phyloP scores from a whole-genome alignment of 257 asterid genomes.

The Solanum pimpinellifolium region DNA sequence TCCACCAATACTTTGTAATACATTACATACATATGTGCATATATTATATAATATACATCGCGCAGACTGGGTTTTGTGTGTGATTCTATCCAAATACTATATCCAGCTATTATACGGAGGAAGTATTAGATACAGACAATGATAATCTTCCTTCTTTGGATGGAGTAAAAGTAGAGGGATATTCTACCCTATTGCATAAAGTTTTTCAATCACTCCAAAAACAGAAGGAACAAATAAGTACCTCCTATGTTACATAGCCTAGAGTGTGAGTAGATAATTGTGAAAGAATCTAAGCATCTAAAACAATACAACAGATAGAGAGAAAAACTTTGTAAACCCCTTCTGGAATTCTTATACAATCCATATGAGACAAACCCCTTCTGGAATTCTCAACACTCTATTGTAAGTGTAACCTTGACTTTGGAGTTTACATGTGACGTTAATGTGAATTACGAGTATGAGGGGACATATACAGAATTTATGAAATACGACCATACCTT shows the following conservation, averaged over 20 bases:
- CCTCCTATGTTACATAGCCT: background rate
- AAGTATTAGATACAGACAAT: background rate
- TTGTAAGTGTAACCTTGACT: background rate
- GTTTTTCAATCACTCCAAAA: background rate
- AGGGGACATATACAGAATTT: background rate
- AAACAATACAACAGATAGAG: background rate
- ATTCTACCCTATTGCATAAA: background rate
- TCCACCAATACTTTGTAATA: background rate
- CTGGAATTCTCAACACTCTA: background rate
- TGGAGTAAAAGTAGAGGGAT: background rate
- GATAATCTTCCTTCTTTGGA: background rate
- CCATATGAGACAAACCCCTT: background rate
- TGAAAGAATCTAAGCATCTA: background rate
- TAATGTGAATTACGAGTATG: background rate
- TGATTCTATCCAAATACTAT: background rate
- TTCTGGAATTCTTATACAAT: background rate
- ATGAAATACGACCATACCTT: slow-evolving; percentile 36
- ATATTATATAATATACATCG: background rate
- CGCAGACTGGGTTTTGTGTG: background rate
- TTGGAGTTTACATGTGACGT: background rate
- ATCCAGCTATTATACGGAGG: background rate
- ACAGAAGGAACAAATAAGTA: background rate
- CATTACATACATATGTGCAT: background rate
- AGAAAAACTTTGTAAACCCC: background rate
- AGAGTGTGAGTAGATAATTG: background rate